phyloP scores from a whole-genome alignment of 1,284 basidiomycete genomes.

The Cutaneotrichosporon cyanovorans region DNA sequence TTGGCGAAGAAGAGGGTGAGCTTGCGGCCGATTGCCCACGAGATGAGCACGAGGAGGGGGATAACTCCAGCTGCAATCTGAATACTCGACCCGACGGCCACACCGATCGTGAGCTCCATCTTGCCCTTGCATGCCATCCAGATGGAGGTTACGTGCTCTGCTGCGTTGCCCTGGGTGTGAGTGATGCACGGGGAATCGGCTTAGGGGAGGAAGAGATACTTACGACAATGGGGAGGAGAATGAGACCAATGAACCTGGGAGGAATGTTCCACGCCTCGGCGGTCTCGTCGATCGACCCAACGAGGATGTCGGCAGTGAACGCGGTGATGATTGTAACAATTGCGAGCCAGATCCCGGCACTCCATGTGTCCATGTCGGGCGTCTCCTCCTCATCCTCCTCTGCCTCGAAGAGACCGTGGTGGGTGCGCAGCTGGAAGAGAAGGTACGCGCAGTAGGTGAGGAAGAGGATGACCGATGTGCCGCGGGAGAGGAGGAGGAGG shows the following conservation, averaged over 20 bases:
- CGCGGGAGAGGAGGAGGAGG: conserved; percentile 69
- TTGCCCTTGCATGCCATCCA: conserved; percentile 79
- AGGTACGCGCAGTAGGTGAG: conserved; percentile 74
- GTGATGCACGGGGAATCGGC: neutral
- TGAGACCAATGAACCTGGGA: conserved; percentile 49
- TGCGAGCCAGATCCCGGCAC: conserved; percentile 54
- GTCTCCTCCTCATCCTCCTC: conserved; percentile 50
- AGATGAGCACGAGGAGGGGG: conserved; percentile 72
- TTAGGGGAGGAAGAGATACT: conserved; percentile 14
- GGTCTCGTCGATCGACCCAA: conserved; percentile 83
- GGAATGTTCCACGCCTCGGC: conserved; percentile 71
- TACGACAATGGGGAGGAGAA: conserved; percentile 50
- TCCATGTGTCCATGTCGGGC: conserved; percentile 60
- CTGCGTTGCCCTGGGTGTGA: conserved; percentile 54
- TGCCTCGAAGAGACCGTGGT: conserved; percentile 51
- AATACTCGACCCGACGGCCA: conserved; percentile 84
- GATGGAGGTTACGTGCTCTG: conserved; percentile 64
- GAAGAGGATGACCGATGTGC: conserved; percentile 74
- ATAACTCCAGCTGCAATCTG: conserved; percentile 86
- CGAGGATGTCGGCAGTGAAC: conserved; percentile 65
- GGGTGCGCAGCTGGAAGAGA: conserved; percentile 52
- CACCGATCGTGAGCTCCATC: conserved; percentile 68
- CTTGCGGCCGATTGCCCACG: conserved; percentile 60
- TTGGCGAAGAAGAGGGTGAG: conserved; percentile 69
- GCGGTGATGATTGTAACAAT: conserved; percentile 69